These are phyloP conservation scores for Helicocarpus griseus DNA, from an alignment of 2,329 filamentous ascomycete genomes.

Conservation along the genomic window DNA sequence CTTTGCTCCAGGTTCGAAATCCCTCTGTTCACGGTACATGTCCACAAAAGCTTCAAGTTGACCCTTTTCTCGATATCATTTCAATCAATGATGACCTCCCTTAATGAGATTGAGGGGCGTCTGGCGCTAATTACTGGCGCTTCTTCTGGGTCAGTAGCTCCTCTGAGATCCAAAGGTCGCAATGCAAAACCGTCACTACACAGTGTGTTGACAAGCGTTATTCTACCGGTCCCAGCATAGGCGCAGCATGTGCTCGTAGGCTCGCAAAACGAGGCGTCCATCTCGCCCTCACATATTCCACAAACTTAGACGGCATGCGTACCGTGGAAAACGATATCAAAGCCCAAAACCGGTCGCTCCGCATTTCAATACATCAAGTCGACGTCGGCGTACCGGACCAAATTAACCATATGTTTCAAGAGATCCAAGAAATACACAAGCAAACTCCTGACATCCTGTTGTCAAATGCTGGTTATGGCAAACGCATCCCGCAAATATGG, in stretches of 20 bases:
- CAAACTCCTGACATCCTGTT: constrained; percentile 54
- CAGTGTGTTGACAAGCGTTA: not conserved
- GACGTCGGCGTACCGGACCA: constrained; percentile 48
- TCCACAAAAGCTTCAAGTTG: not conserved
- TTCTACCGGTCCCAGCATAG: constrained; percentile 41
- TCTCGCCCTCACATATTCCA: constrained; percentile 51
- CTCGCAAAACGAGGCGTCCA: constrained; percentile 44
- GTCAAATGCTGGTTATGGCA: constrained; percentile 58
- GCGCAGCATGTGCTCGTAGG: constrained; percentile 47
- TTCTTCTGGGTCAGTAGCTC: constrained; percentile 45
- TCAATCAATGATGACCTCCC: constrained; percentile 17
- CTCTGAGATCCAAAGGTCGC: not conserved
- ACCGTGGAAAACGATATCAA: constrained; percentile 36
- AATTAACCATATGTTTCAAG: constrained; percentile 45
- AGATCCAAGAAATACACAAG: constrained; percentile 45
- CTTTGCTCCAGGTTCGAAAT: too few relatives aligned
- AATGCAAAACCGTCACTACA: not conserved
- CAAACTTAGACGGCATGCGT: constrained; percentile 39
- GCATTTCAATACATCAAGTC: constrained; percentile 47
- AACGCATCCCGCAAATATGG: constrained; percentile 46
- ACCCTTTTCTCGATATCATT: not conserved
- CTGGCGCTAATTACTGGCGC: constrained; percentile 53
- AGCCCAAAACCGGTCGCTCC: constrained; percentile 21
- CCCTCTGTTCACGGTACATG: too few relatives aligned
- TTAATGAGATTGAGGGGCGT: constrained; percentile 43